phyloP scores from a whole-genome alignment of 2,329 filamentous ascomycete species.

The Phymatotrichopsis omnivora region DNA sequence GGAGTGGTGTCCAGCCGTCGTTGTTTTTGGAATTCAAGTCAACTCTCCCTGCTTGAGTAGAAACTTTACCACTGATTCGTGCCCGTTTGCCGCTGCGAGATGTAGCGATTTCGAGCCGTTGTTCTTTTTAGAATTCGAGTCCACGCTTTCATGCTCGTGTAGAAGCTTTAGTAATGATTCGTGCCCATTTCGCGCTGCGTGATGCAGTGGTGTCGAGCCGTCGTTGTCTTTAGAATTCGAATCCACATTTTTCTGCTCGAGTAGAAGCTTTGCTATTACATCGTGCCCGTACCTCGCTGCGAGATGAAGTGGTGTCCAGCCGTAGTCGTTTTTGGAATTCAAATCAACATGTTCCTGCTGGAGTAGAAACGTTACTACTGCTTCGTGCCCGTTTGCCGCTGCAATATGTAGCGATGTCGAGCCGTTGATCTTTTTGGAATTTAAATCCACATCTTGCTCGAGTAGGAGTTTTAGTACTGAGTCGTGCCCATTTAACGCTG shows the following conservation, averaged over 20 bases:
- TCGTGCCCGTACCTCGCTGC: too few relatives aligned
- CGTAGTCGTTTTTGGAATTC: too few relatives aligned
- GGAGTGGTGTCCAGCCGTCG: constrained; percentile 11
- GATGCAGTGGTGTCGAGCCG: constrained; percentile 1
- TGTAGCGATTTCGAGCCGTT: constrained; percentile 6
- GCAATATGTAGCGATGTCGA: constrained; percentile 29
- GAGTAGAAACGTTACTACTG: too few relatives aligned
- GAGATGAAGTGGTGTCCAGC: too few relatives aligned
- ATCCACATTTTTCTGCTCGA: too few relatives aligned
- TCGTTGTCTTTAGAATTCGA: too few relatives aligned
- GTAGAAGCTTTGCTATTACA: too few relatives aligned
- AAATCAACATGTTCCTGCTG: too few relatives aligned
- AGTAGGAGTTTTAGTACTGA: constrained; percentile 20
- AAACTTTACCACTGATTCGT: background rate
- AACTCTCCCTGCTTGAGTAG: constrained; percentile 1
- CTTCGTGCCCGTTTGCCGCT: constrained; percentile 19
- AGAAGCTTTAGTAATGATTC: too few relatives aligned
- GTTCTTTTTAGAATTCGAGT: constrained; percentile 4
- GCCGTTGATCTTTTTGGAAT: constrained; percentile 22
- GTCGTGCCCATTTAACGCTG: constrained; percentile 18
- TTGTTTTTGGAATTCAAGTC: too few relatives aligned
- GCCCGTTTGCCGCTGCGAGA: background rate
- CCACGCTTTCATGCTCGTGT: background rate
- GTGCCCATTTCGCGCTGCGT: constrained; percentile 2
- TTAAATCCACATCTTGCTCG: constrained; percentile 13